Conservation (phyloP, 352 stramenopile species). For the Blastocystis sp. region DNA sequence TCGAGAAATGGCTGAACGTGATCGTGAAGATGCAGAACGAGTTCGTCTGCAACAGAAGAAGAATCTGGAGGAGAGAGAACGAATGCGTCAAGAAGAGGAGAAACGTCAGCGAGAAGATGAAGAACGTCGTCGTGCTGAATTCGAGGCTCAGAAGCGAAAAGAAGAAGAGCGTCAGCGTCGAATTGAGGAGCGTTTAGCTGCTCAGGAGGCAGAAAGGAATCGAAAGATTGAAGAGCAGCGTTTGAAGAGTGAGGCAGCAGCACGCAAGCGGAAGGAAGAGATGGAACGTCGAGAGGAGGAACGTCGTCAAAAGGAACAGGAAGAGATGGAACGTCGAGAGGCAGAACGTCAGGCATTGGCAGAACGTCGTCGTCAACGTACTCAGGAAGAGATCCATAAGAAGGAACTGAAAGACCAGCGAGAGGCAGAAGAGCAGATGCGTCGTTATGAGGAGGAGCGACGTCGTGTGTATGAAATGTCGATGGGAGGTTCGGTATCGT, state of each 20-base stretch:
- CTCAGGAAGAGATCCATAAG: not conserved
- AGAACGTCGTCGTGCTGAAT: not conserved
- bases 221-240: conserved; percentile 16
- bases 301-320: not conserved
- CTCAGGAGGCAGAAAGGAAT: conserved; percentile 3
- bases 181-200: conserved; percentile 1
- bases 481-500: not conserved
- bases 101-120: not conserved
- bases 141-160: conserved; percentile 16
- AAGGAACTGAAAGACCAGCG: conserved; percentile 5
- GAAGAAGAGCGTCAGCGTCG: conserved; percentile 11
- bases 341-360: not conserved
- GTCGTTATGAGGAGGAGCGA: conserved; percentile 10
- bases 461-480: conserved; percentile 3
- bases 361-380: not conserved
- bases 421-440: conserved; percentile 19
- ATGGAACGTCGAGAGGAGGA: conserved; percentile 15
- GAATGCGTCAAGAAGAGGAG: not conserved
- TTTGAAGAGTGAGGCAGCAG: not conserved
- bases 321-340: conserved; percentile 8
- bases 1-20: not conserved
- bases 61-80: conserved; percentile 7
- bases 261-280: not conserved
- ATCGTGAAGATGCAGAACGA: not conserved
- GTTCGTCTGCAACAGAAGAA: not conserved